Evolutionary conservation across 2,329 filamentous ascomycete genomes (phyloP).

Genomic region (Calonectria pteridis): DNA sequence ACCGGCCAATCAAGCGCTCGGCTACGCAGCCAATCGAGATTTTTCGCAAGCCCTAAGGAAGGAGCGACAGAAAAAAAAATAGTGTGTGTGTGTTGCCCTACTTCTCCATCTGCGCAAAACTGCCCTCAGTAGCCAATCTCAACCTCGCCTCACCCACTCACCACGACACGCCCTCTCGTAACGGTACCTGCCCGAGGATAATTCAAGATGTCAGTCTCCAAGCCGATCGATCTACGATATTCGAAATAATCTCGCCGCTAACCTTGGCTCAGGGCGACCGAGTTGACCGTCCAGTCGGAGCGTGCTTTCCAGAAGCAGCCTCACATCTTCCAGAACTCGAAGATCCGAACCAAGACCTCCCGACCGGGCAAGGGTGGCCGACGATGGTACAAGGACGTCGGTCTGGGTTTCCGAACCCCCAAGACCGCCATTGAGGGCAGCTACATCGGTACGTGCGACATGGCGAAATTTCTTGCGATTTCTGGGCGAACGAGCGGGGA

Average conservation of each 20-base stretch:
- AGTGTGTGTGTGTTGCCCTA: slow-evolving; percentile 52
- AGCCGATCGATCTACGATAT: slow-evolving; percentile 27
- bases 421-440: slow-evolving; percentile 98
- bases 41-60: slow-evolving; percentile 58
- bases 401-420: slow-evolving; percentile 98
- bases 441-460: slow-evolving; percentile 91
- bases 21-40: slow-evolving; percentile 51
- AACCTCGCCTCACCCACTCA: slow-evolving; percentile 52
- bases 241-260: slow-evolving; percentile 44
- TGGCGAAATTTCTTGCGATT: slow-evolving; percentile 23
- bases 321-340: slow-evolving; percentile 99
- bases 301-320: slow-evolving; percentile 99
- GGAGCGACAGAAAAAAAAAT: slow-evolving; percentile 51
- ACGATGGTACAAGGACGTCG: slow-evolving; percentile 99
- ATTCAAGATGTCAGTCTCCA: slow-evolving; percentile 58
- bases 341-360: slow-evolving; percentile 87
- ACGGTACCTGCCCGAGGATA: slow-evolving; percentile 56
- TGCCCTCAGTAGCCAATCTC: slow-evolving; percentile 45
- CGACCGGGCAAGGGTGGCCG: slow-evolving; percentile 92
- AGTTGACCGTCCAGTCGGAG: slow-evolving; percentile 99
- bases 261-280: slow-evolving; percentile 85
- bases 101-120: slow-evolving; percentile 54
- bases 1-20: slow-evolving; percentile 40
- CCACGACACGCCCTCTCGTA: slow-evolving; percentile 54
- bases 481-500: slow-evolving; percentile 20